Base-by-base conservation (phyloP, 1,284 basidiomycete genomes). In the Tausonia pullulans region DNA sequence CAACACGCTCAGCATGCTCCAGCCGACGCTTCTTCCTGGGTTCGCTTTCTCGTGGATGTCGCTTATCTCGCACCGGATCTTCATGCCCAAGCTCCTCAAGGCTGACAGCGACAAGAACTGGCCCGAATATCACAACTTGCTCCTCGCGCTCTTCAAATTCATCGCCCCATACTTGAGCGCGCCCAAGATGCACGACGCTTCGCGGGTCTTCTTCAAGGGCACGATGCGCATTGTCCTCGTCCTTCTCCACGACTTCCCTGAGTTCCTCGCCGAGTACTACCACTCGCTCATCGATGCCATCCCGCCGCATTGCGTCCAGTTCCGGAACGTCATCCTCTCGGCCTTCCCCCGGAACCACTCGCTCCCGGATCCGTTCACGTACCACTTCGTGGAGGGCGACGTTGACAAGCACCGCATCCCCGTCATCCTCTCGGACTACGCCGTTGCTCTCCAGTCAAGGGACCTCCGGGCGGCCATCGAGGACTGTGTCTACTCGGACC, bases 1-100 rank as follows among this genome's bases (percentile, higher is more conserved):
- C 74, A 95, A 98, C 74, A 93, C 91, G 5, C 87, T 98, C 75
- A 95, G 93, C 76, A 96, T 94, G 55, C 80, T 96, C 67, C 95
- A 98, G 76, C 96, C 96, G 3, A 87, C 86, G 5, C 94, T 94
- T 78, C 98, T 98, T 80, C 96, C 96, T 7, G 89, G 93, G 50
- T 98, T 98, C 76, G 88, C 95, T 2, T 98, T 97, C 78, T 95
- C 93, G 44, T 99, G 96, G 96, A 86, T 98, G 81, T 89, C 88
- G 70, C 81, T 98, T 61, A 87, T 98, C 70, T 97, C 95, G 55
- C 96, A 98, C 77, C 83, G 95, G 63, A 80, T 94, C 61, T 97
- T 98, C 81, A 94, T 98, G 90, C 93, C 96, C 13, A 96, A 97
- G 76, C 78, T 99, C 63, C 81, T 98, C 45, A 77, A 86, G 54